phyloP scores from a whole-genome alignment of 1,139 yeast species.

The Yamadazyma conglobata region DNA sequence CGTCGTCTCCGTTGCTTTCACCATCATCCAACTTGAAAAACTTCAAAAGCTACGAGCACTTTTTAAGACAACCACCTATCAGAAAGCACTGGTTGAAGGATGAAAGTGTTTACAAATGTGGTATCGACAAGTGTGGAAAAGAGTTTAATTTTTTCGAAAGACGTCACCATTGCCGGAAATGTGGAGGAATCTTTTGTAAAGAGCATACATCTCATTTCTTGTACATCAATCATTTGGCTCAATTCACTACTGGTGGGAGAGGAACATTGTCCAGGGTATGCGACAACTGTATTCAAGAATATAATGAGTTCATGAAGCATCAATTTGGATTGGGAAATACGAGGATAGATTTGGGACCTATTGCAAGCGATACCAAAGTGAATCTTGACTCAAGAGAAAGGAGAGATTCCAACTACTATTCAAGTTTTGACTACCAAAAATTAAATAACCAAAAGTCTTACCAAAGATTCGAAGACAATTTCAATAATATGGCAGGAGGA shows the following conservation, averaged over 20 bases:
- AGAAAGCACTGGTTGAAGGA: constrained; percentile 80
- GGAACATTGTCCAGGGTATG: constrained; percentile 80
- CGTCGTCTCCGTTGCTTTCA: constrained; percentile 14
- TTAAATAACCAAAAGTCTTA: constrained; percentile 2
- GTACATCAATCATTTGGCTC: constrained; percentile 66
- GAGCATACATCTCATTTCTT: constrained; percentile 55
- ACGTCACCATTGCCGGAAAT: constrained; percentile 89
- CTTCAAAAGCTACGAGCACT: constrained; percentile 21
- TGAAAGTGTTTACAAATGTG: constrained; percentile 57
- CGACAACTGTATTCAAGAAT: constrained; percentile 66
- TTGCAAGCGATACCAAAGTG: not conserved
- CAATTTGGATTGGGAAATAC: constrained; percentile 34
- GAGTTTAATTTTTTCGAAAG: constrained; percentile 74
- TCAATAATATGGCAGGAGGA: not conserved
- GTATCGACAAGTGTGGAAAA: constrained; percentile 54
- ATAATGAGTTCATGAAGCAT: constrained; percentile 47
- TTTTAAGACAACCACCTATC: constrained; percentile 49
- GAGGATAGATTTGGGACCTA: too few relatives aligned
- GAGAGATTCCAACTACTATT: constrained; percentile 1
- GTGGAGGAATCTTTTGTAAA: constrained; percentile 89
- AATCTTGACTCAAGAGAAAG: not conserved
- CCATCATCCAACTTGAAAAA: constrained; percentile 13
- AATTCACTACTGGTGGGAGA: constrained; percentile 70
- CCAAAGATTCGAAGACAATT: constrained; percentile 2
- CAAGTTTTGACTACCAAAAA: constrained; percentile 2